Base-by-base conservation (phyloP, 495 filamentous ascomycete genomes). In the Xylaria longipes region DNA sequence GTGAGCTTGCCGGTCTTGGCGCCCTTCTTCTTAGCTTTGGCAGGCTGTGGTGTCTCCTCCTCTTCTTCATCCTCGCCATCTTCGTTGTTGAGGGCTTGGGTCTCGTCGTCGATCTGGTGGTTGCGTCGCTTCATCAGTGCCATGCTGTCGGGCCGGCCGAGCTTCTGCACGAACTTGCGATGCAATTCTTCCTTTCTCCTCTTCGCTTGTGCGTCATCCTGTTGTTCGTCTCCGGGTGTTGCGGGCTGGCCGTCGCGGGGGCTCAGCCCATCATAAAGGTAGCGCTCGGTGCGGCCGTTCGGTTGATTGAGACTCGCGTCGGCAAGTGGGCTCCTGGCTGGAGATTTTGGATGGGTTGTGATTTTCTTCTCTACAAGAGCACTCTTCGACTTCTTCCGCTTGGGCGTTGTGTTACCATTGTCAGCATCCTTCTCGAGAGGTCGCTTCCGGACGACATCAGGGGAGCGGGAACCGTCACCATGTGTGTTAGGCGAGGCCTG, bases 1-100 rank as follows among this genome's bases (percentile, higher is more conserved):
- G 97, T 99, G 60, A 99, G 88, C 76, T 98, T 98, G 33, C 87
- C 86, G 35, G 89, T 93, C 84, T 95, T 97, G 41, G 86, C 79
- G 1, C 90, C 90, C 75, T 90, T 93, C 76, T 88, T 94, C 48
- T 87, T 88, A 17, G 74, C 72, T 54, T 87, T 87, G 20, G 82
- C 56, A 54, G 81, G 79, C 12, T 78, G 78, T 39, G 80, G 79
- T 15, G 81, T 83, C 35, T 87, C 85, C 6, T 91, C 90, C 27
- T 89, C 91, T 35, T 87, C 89, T 4, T 77, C 88, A 7, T 85
- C 86, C 12, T 73, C 81, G 37, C 77, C 84, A 5, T 86, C 85
- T 48, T 85, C 86, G 25, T 84, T 84, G 6, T 84, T 84, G 5
- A 71, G 72, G 29, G 83, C 80, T 37, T 81, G 78, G 3, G 81